Conservation (phyloP, 2,329 filamentous ascomycete genomes). For the Tolypocladium ovalisporum region DNA sequence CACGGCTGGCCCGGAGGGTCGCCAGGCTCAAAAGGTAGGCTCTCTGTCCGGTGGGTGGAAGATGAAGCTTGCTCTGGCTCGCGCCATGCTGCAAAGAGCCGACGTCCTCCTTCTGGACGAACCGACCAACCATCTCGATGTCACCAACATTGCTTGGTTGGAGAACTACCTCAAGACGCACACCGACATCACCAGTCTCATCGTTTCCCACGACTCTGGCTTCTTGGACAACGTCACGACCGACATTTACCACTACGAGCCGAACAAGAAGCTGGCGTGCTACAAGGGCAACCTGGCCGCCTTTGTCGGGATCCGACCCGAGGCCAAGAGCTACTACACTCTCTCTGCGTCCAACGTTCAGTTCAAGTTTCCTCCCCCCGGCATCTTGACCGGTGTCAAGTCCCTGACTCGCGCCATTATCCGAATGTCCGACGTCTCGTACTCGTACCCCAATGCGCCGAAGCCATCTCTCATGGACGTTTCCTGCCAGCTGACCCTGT, state of each 20-base stretch:
- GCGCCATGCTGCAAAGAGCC: conserved; percentile 94
- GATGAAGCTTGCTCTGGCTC: conserved; percentile 96
- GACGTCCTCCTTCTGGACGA: conserved; percentile 95
- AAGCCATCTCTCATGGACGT: conserved; percentile 86
- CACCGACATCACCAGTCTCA: conserved; percentile 91
- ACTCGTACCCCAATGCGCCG: conserved; percentile 78
- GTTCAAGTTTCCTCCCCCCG: conserved; percentile 96
- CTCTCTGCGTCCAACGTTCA: conserved; percentile 78
- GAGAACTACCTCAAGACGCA: conserved; percentile 93
- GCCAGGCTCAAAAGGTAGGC: conserved; percentile 82
- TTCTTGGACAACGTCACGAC: conserved; percentile 97
- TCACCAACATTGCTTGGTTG: conserved; percentile 91
- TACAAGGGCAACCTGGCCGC: conserved; percentile 74
- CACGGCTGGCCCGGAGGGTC: conserved; percentile 76
- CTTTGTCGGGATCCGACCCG: conserved; percentile 83
- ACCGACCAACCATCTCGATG: conserved; percentile 97
- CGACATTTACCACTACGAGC: conserved; percentile 98
- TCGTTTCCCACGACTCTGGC: conserved; percentile 95
- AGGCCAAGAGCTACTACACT: conserved; percentile 97
- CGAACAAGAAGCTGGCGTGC: conserved; percentile 81
- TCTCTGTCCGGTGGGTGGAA: conserved; percentile 98
- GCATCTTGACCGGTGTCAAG: conserved; percentile 91
- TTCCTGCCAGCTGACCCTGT: conserved; percentile 77
- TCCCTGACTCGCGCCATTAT: conserved; percentile 89
- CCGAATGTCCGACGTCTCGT: conserved; percentile 85